These are phyloP conservation scores for Medicago ruthenica DNA, from an alignment of 306 rosid species.

Conservation along the genomic window DNA sequence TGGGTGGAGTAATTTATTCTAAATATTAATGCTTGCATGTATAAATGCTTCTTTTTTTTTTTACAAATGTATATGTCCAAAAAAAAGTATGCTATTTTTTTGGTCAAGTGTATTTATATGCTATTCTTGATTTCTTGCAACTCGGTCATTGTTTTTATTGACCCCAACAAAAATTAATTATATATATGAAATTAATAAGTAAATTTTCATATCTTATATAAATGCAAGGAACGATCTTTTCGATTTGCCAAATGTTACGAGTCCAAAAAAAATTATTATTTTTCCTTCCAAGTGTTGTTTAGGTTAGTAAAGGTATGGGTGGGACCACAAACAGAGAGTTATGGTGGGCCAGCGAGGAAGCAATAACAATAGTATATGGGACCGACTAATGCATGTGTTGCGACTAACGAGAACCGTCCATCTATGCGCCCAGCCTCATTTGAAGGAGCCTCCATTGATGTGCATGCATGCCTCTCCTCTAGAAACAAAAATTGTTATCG, in stretches of 20 bases:
- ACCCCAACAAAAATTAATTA: neutral
- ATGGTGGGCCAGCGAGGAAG: too few species aligned
- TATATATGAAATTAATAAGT: neutral
- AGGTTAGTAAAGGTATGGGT: slow-evolving; percentile 16
- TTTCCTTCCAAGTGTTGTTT: neutral
- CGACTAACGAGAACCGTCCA: slow-evolving; percentile 4
- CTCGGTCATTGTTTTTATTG: neutral
- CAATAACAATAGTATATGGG: neutral
- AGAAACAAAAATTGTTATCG: too few species aligned
- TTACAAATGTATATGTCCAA: too few species aligned
- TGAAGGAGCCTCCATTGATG: neutral
- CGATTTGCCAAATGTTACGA: neutral
- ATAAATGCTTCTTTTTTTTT: too few species aligned
- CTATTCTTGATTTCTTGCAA: neutral
- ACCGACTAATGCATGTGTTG: neutral
- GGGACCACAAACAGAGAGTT: slow-evolving; percentile 16
- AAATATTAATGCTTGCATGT: too few species aligned
- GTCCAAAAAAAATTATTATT: neutral
- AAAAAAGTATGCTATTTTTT: too few species aligned
- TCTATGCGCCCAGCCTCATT: neutral
- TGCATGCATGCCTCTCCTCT: too few species aligned
- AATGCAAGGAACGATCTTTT: neutral
- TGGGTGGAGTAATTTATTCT: too few species aligned
- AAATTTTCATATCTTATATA: neutral
- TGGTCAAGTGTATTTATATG: too few species aligned